A percentile compares a stretch with the other conserved stretches of the same genome.
phyloP scores from a whole-genome alignment of 495 filamentous ascomycete genomes.

The Penicillium subrubescens region DNA sequence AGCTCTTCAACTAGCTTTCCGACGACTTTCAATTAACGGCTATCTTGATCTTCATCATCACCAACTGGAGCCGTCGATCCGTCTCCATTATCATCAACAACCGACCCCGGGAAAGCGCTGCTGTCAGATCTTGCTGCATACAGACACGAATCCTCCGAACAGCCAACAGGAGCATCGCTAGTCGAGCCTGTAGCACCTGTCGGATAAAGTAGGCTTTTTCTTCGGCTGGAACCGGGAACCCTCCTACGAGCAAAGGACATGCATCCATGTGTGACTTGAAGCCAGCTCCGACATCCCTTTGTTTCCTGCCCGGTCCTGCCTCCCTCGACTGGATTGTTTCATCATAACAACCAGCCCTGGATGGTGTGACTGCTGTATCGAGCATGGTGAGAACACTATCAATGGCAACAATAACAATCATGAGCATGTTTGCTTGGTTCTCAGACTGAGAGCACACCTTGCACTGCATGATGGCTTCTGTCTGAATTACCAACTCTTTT shows the following conservation, averaged over 20 bases:
- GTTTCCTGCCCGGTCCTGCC: background rate
- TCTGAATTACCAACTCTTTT: constrained; percentile 30
- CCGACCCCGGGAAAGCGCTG: constrained; percentile 27
- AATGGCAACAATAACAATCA: constrained; percentile 37
- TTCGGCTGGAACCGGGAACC: constrained; percentile 33
- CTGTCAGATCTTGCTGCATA: constrained; percentile 29
- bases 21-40: background rate
- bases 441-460: constrained; percentile 30
- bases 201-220: constrained; percentile 38
- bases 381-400: constrained; percentile 37
- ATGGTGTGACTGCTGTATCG: constrained; percentile 23
- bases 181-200: constrained; percentile 33
- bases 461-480: constrained; percentile 37
- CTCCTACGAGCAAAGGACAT: constrained; percentile 36
- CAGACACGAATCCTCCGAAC: constrained; percentile 33
- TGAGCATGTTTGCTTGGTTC: constrained; percentile 33
- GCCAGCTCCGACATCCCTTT: background rate
- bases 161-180: constrained; percentile 31
- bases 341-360: background rate
- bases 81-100: constrained; percentile 44
- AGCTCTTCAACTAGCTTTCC: background rate
- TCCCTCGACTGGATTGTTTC: background rate
- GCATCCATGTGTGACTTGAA: constrained; percentile 30
- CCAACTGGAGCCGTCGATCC: constrained; percentile 35
- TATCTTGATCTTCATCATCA: constrained; percentile 39